Evolutionary conservation across 2,329 filamentous ascomycete species (phyloP).

Genomic region (Trichoderma harzianum): DNA sequence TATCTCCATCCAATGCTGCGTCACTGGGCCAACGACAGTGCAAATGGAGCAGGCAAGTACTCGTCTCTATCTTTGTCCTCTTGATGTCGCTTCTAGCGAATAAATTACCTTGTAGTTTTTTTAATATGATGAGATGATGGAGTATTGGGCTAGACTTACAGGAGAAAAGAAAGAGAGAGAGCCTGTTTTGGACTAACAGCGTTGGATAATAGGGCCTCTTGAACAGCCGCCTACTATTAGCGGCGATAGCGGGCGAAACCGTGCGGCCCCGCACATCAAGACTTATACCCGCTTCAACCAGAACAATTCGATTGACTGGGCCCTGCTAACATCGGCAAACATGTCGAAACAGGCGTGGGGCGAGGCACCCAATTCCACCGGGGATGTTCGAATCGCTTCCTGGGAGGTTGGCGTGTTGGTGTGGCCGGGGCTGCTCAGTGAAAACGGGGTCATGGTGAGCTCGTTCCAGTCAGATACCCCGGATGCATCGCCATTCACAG

Average conservation of each 20-base stretch:
- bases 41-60: conserved; percentile 32
- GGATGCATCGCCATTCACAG: conserved; percentile 22
- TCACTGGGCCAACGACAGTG: conserved; percentile 68
- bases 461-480: conserved; percentile 63
- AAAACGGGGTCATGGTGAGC: conserved; percentile 59
- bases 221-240: conserved; percentile 19
- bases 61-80: neutral
- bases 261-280: conserved; percentile 84
- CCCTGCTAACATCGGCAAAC: conserved; percentile 85
- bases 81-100: neutral
- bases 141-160: neutral
- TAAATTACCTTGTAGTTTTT: neutral
- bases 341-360: conserved; percentile 89
- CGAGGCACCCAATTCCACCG: conserved; percentile 52
- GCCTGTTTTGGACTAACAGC: neutral
- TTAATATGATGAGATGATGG: neutral
- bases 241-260: conserved; percentile 56
- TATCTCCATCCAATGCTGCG: conserved; percentile 69
- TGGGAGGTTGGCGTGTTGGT: conserved; percentile 83
- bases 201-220: conserved; percentile 29
- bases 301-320: conserved; percentile 69
- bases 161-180: too few species aligned
- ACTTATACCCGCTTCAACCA: conserved; percentile 70
- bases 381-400: conserved; percentile 68
- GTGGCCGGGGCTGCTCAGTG: conserved; percentile 63